Conservation (phyloP, 768 basidiomycete species). For the Hygrocybe punicea region DNA sequence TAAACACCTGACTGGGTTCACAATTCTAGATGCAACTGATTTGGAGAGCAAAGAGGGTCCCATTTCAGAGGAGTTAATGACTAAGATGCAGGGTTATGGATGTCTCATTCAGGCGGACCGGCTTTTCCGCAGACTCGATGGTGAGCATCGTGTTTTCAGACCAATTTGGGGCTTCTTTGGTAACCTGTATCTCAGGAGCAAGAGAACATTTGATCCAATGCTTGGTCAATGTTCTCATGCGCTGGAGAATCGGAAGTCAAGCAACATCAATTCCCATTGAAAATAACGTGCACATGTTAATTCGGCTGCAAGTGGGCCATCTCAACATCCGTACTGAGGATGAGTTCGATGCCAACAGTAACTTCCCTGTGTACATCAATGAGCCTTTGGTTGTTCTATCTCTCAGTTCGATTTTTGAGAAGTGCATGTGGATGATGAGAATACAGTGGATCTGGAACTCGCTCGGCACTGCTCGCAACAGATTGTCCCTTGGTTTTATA, state of each 20-base stretch:
- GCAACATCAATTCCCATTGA: slow-evolving; percentile 8
- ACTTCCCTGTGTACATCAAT: slow-evolving; percentile 14
- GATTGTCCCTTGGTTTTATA: not conserved
- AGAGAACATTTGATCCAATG: slow-evolving; percentile 8
- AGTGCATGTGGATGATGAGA: not conserved
- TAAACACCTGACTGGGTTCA: slow-evolving; percentile 15
- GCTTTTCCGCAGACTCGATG: not conserved
- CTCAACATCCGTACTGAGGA: not conserved
- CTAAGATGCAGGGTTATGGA: slow-evolving; percentile 3
- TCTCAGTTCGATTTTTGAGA: slow-evolving; percentile 13
- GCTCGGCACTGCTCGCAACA: not conserved
- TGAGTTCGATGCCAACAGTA: not conserved
- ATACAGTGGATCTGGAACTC: slow-evolving; percentile 7
- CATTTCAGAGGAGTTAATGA: not conserved
- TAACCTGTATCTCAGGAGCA: slow-evolving; percentile 1
- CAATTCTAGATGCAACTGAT: slow-evolving; percentile 16
- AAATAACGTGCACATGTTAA: slow-evolving; percentile 11
- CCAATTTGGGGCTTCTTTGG: not conserved
- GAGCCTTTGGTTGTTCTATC: slow-evolving; percentile 14
- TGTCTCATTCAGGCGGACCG: not conserved
- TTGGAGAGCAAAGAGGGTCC: slow-evolving; percentile 14
- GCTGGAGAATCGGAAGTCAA: slow-evolving; percentile 16
- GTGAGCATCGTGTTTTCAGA: slow-evolving; percentile 5
- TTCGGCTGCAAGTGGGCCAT: slow-evolving; percentile 13
- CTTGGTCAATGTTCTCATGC: slow-evolving; percentile 13